phyloP scores from a whole-genome alignment of 129 eudicot genomes.

The Arctium lappa region DNA sequence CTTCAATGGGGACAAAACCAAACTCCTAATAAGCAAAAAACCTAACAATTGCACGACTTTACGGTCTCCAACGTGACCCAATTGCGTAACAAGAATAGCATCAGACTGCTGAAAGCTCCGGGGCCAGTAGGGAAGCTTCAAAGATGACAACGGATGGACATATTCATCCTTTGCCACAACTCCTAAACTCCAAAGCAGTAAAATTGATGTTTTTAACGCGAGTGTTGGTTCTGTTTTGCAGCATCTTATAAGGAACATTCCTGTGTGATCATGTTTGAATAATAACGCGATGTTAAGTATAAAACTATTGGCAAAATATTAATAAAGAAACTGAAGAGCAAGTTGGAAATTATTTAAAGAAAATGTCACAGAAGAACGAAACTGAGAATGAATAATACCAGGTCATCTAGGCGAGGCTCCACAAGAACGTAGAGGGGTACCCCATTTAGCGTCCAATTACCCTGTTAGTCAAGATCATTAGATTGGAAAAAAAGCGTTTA shows the following conservation, averaged over 20 bases:
- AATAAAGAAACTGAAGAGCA: neutral
- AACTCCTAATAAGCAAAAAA: constrained; percentile 10
- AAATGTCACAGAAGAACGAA: neutral
- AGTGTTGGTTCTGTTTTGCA: constrained; percentile 9
- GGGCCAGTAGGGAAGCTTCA: neutral
- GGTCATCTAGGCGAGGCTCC: constrained; percentile 73
- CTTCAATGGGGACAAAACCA: neutral
- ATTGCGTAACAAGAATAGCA: constrained; percentile 15
- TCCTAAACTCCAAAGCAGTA: constrained; percentile 8
- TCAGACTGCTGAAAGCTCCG: neutral
- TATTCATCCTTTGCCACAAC: constrained; percentile 15
- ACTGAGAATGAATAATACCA: constrained; percentile 23
- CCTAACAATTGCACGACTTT: constrained; percentile 23
- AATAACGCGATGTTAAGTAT: neutral
- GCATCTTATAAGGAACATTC: constrained; percentile 13
- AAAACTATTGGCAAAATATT: neutral
- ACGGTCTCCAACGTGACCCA: neutral
- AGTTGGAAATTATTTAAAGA: neutral
- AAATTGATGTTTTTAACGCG: constrained; percentile 8
- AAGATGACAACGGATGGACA: neutral
- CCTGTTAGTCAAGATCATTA: constrained; percentile 40
- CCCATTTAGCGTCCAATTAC: constrained; percentile 56
- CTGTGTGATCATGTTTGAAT: constrained; percentile 10
- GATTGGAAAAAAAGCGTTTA: neutral
- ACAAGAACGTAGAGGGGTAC: constrained; percentile 79